These are phyloP conservation scores for Populus trichocarpa DNA, from an alignment of 441 rosid genomes.

Conservation along the genomic window DNA sequence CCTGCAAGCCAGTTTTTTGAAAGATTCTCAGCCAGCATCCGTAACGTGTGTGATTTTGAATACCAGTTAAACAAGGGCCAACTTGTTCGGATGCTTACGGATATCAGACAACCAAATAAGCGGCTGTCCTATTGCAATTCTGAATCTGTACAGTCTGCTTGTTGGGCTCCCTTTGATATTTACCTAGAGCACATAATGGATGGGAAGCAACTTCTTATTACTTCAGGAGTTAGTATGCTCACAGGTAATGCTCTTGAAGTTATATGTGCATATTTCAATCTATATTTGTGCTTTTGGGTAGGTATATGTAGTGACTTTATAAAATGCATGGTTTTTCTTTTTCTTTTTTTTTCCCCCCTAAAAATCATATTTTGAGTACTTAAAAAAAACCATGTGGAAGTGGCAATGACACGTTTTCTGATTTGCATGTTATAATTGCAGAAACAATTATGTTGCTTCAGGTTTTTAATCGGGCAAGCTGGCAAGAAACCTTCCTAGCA, in stretches of 20 bases:
- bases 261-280: neutral
- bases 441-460: slow-evolving; percentile 44
- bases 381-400: neutral
- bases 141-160: slow-evolving; percentile 36
- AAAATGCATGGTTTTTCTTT: too few relatives aligned
- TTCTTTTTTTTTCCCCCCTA: too few relatives aligned
- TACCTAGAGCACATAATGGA: slow-evolving; percentile 63
- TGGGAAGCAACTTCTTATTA: slow-evolving; percentile 48
- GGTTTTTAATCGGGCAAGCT: slow-evolving; percentile 53
- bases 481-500: slow-evolving; percentile 72
- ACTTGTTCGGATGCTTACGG: slow-evolving; percentile 36
- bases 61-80: slow-evolving; percentile 35
- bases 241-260: slow-evolving; percentile 33
- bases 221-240: slow-evolving; percentile 42
- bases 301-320: neutral
- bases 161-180: slow-evolving; percentile 64
- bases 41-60: slow-evolving; percentile 30
- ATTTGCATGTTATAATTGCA: slow-evolving; percentile 30
- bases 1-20: slow-evolving; percentile 34
- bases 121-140: slow-evolving; percentile 31
- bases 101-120: slow-evolving; percentile 29
- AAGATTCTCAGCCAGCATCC: slow-evolving; percentile 40
- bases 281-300: neutral
- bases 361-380: neutral
- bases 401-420: neutral